Evolutionary conservation across 495 filamentous ascomycete genomes (phyloP).

Genomic region (Polyplosphaeria fusca): DNA sequence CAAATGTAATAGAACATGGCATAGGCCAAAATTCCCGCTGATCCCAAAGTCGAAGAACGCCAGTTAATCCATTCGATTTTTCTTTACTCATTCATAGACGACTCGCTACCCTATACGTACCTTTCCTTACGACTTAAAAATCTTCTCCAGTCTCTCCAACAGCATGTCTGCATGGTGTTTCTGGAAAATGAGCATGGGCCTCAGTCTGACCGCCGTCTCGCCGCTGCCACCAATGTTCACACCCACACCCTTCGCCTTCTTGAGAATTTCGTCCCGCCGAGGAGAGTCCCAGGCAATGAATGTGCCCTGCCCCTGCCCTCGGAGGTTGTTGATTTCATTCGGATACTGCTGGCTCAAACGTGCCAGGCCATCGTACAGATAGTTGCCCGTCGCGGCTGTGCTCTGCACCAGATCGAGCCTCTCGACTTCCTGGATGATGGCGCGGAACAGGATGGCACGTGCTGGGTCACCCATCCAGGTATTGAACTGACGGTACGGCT

Average conservation of each 20-base stretch:
- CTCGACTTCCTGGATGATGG: constrained; percentile 88
- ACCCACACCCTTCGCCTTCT: constrained; percentile 74
- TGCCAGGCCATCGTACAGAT: constrained; percentile 72
- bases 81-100: no score
- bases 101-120: background rate
- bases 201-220: constrained; percentile 71
- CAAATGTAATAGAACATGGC: no score
- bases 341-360: constrained; percentile 71
- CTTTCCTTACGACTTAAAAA: constrained; percentile 54
- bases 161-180: constrained; percentile 78
- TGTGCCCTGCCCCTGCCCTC: constrained; percentile 91
- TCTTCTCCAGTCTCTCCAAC: constrained; percentile 70
- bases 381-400: constrained; percentile 78
- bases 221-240: constrained; percentile 94
- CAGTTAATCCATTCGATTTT: background rate
- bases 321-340: constrained; percentile 78
- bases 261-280: constrained; percentile 77
- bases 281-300: constrained; percentile 97
- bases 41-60: no score
- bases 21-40: no score
- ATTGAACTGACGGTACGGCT: constrained; percentile 99
- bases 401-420: constrained; percentile 73
- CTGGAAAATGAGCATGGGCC: constrained; percentile 97
- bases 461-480: constrained; percentile 99
- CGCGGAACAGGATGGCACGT: constrained; percentile 84